phyloP scores from a whole-genome alignment of 1,139 yeast species.

The Nakaseomyces sp. region DNA sequence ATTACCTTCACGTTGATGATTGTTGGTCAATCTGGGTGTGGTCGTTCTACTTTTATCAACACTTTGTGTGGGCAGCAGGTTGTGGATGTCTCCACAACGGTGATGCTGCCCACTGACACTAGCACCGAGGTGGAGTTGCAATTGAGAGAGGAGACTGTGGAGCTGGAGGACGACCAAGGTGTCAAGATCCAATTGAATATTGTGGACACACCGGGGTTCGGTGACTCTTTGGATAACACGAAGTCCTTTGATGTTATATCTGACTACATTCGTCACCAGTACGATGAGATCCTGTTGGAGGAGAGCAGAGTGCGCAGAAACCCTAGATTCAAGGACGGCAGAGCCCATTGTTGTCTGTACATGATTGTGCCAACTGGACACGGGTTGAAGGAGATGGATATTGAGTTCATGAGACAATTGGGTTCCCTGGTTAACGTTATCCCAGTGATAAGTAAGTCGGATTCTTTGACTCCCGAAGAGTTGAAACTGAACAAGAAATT shows the following conservation, averaged over 20 bases:
- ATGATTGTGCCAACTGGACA: constrained; percentile 70
- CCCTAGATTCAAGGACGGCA: constrained; percentile 69
- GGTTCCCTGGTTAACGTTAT: constrained; percentile 78
- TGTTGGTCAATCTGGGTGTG: constrained; percentile 72
- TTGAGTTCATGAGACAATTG: constrained; percentile 67
- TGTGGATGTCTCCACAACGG: constrained; percentile 43
- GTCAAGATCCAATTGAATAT: constrained; percentile 55
- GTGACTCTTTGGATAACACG: constrained; percentile 62
- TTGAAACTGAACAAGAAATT: constrained; percentile 55
- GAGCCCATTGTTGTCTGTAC: constrained; percentile 67
- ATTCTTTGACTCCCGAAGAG: constrained; percentile 73
- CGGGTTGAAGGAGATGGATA: constrained; percentile 66
- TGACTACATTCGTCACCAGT: constrained; percentile 67
- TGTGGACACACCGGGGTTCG: constrained; percentile 76
- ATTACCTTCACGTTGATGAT: constrained; percentile 78
- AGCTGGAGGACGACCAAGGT: constrained; percentile 70
- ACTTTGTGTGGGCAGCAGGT: constrained; percentile 84
- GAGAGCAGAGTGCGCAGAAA: constrained; percentile 87
- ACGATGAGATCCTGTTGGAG: constrained; percentile 83
- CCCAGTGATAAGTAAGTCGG: constrained; percentile 83
- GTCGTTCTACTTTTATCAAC: constrained; percentile 78
- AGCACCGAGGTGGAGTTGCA: constrained; percentile 39
- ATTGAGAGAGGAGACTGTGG: constrained; percentile 46
- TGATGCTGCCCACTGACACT: constrained; percentile 39
- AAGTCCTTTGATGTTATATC: constrained; percentile 53